Base-by-base conservation (phyloP, 192 early-diverging fungal genomes). In the Entomortierella chlamydospora region DNA sequence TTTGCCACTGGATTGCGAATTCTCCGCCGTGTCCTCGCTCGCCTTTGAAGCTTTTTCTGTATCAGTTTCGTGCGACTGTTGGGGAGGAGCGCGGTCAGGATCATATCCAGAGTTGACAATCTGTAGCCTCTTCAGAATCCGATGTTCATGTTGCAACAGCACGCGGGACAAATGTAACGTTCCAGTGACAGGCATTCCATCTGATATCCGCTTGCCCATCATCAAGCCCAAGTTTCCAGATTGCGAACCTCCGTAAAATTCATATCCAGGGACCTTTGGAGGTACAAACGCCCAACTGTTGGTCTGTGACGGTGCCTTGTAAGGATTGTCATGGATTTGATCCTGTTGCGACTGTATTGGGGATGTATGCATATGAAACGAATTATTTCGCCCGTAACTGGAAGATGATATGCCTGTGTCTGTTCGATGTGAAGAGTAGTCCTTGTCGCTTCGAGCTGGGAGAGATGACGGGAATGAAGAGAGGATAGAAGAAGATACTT, bases 221-320 rank as follows among this genome's bases (percentile, higher is more conserved):
- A 70, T 63, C 29, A 79, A 13, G 6, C 76, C 76, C 58, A 70
- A 61, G 34, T 79, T 70, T 11, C 76, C 76, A 15, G 68, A 68
- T 52, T 79, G 76, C 0, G 76, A 79, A 0, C 76, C 76, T 30
- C 41, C 57, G 5, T 47, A 47, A 60, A 79, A 79, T 5, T 70
- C 68, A 41, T 79, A 79, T 43, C 76, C 76, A 3, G 41, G 30
- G 13, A 79, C 52, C 11, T 45, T 52, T 17, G 76, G 76, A 10
- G 76, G 76, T 2, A 61, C 51, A 41, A 79, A 79, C 11, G 61
- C 56, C n/a, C 57, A 50, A 26, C 62, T 79, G 31, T 61, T 65
- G 18, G 61, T 54, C 10, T 66, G 55, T 5, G 76, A 79, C 1
- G 76, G 68, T 25, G 63, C 47, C 34, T 28, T 63, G 43, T 79